phyloP scores from a whole-genome alignment of 495 filamentous ascomycete genomes.

The Durotheca rogersii region DNA sequence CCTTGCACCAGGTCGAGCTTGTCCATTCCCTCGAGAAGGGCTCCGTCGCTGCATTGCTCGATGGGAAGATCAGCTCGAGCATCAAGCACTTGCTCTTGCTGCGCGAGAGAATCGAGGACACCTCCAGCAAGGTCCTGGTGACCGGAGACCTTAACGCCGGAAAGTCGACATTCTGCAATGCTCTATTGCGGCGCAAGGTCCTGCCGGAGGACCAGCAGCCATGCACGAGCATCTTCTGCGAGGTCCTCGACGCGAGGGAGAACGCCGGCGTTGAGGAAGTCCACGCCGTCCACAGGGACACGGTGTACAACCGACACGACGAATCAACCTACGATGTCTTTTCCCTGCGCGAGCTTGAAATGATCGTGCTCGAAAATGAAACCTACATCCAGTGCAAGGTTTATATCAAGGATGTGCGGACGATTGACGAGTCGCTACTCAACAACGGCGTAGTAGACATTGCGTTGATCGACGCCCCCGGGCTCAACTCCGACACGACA shows the following conservation, averaged over 20 bases:
- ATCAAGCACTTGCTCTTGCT: conserved; percentile 84
- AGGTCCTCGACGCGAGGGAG: conserved; percentile 88
- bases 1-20: conserved; percentile 80
- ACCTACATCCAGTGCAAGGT: conserved; percentile 94
- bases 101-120: conserved; percentile 94
- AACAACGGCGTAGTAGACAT: conserved; percentile 99
- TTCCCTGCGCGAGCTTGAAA: conserved; percentile 71
- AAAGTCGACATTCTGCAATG: conserved; percentile 99
- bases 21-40: conserved; percentile 95
- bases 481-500: conserved; percentile 89
- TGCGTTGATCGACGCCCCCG: conserved; percentile 93
- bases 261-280: conserved; percentile 92
- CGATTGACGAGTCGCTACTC: conserved; percentile 88
- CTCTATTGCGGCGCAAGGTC: conserved; percentile 84
- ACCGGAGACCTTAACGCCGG: conserved; percentile 97
- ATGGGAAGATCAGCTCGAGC: conserved; percentile 90
- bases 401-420: conserved; percentile 87
- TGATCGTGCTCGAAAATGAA: conserved; percentile 83
- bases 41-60: conserved; percentile 83
- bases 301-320: conserved; percentile 80
- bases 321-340: conserved; percentile 92
- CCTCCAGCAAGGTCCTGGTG: conserved; percentile 94
- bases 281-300: conserved; percentile 84
- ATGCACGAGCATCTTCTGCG: conserved; percentile 98
- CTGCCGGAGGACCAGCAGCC: conserved; percentile 96